A percentile compares a stretch with the other conserved stretches of the same genome.
phyloP scores from a whole-genome alignment of 2,329 filamentous ascomycete species.

The Pseudogymnoascus sp. region DNA sequence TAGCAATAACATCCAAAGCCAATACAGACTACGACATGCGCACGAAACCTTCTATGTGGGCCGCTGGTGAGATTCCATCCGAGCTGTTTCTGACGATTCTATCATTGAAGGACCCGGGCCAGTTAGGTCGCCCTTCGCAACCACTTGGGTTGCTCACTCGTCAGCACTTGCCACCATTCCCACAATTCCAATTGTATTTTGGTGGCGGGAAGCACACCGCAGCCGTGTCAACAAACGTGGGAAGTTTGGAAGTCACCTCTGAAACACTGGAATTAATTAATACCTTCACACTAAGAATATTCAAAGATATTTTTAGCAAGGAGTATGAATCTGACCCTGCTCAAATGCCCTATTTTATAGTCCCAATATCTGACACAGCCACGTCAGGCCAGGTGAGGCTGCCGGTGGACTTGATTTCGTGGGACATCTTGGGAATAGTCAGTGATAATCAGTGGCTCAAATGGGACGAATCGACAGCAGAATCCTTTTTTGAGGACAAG shows the following conservation, averaged over 20 bases:
- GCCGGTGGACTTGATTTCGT: constrained; percentile 44
- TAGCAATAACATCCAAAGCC: constrained; percentile 75
- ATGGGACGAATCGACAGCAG: constrained; percentile 35
- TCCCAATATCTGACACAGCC: constrained; percentile 39
- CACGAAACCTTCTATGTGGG: constrained; percentile 71
- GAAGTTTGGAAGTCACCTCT: constrained; percentile 35
- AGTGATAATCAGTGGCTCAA: constrained; percentile 20
- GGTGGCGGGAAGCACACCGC: constrained; percentile 51
- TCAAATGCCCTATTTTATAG: constrained; percentile 76
- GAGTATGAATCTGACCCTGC: constrained; percentile 54
- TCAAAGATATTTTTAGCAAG: constrained; percentile 85
- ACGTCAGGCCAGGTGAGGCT: not conserved
- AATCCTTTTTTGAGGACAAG: constrained; percentile 43
- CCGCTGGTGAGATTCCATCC: constrained; percentile 36
- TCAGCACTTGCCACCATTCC: constrained; percentile 51
- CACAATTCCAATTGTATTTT: constrained; percentile 64
- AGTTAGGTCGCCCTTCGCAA: constrained; percentile 49
- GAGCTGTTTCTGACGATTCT: constrained; percentile 55
- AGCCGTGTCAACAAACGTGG: constrained; percentile 39
- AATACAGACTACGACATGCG: constrained; percentile 67
- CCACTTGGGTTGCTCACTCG: constrained; percentile 67
- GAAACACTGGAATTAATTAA: constrained; percentile 49
- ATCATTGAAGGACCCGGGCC: constrained; percentile 45
- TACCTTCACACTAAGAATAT: constrained; percentile 65
- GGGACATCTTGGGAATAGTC: constrained; percentile 44